Evolutionary conservation across 1,284 basidiomycete species (phyloP).

Genomic region (Exobasidium cylindrosporum): DNA sequence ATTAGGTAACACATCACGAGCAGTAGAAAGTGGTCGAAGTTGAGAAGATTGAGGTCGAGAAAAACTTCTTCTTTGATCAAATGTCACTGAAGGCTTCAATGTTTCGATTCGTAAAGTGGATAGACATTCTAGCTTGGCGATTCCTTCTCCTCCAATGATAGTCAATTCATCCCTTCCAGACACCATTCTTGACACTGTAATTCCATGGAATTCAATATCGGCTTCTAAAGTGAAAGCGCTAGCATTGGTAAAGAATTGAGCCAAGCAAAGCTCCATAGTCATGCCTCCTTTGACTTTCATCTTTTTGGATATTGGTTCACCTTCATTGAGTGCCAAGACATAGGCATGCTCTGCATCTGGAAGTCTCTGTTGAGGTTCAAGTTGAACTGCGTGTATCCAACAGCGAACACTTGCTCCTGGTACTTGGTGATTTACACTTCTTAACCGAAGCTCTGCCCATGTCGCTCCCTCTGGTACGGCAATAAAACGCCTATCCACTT

Average conservation of each 20-base stretch:
- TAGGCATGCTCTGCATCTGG: conserved; percentile 49
- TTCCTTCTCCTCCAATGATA: conserved; percentile 50
- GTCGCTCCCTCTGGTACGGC: conserved; percentile 54
- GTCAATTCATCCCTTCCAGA: conserved; percentile 45
- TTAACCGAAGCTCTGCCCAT: conserved; percentile 53
- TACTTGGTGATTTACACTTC: conserved; percentile 42
- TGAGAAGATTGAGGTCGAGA: conserved; percentile 41
- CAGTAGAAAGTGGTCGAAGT: conserved; percentile 38
- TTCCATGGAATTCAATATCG: conserved; percentile 55
- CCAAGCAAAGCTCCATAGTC: conserved; percentile 54
- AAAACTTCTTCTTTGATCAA: conserved; percentile 50
- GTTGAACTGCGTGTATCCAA: conserved; percentile 55
- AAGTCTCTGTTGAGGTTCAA: conserved; percentile 49
- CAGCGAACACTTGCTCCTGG: conserved; percentile 47
- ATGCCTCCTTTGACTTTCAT: conserved; percentile 50
- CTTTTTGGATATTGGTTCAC: conserved; percentile 52
- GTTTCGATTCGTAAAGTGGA: conserved; percentile 50
- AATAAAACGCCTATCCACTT: conserved; percentile 50
- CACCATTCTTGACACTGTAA: conserved; percentile 30
- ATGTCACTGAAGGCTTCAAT: conserved; percentile 47
- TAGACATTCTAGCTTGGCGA: conserved; percentile 44
- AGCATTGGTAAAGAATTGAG: conserved; percentile 54
- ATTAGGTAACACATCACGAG: conserved; percentile 48
- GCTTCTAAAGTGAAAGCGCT: conserved; percentile 51
- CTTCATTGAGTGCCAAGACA: conserved; percentile 49